A percentile compares a stretch with the other conserved stretches of the same genome.
phyloP scores from a whole-genome alignment of 805 yeast species.

The Cyberlindnera lachancei region DNA sequence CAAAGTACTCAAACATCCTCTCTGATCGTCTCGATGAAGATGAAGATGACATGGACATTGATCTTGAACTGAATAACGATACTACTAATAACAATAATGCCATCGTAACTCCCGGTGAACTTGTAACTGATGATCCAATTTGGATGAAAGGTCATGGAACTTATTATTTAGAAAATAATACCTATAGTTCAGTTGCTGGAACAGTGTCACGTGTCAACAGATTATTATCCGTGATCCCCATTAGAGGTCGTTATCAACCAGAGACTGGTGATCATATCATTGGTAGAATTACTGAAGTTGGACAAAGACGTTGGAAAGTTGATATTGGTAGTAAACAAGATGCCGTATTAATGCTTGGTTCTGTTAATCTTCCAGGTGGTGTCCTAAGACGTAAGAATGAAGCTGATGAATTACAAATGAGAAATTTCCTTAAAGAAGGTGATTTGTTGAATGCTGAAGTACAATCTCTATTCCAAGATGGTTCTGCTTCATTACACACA shows the following conservation, averaged over 20 bases:
- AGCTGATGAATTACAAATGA: constrained; percentile 93
- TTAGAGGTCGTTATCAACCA: constrained; percentile 82
- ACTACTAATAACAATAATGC: constrained; percentile 24
- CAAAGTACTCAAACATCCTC: constrained; percentile 4
- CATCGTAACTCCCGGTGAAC: constrained; percentile 91
- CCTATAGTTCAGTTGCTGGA: constrained; percentile 92
- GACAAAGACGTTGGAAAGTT: constrained; percentile 91
- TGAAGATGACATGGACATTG: constrained; percentile 10
- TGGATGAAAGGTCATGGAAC: constrained; percentile 99
- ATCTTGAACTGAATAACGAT: constrained; percentile 11
- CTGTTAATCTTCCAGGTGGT: constrained; percentile 97
- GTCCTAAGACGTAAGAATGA: constrained; percentile 89
- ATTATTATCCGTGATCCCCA: constrained; percentile 75
- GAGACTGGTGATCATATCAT: constrained; percentile 96
- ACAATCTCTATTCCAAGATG: constrained; percentile 81
- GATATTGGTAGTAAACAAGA: constrained; percentile 94
- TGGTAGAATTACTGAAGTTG: constrained; percentile 92
- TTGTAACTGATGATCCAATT: constrained; percentile 88
- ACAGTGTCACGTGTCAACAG: constrained; percentile 80
- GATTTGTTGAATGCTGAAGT: constrained; percentile 94
- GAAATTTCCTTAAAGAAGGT: constrained; percentile 89
- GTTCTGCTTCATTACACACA: constrained; percentile 90
- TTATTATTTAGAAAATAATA: constrained; percentile 62
- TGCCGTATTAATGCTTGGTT: constrained; percentile 87
- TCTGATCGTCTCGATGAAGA: constrained; percentile 2